phyloP scores from a whole-genome alignment of 345 rosid species.

The Sapria himalayana region DNA sequence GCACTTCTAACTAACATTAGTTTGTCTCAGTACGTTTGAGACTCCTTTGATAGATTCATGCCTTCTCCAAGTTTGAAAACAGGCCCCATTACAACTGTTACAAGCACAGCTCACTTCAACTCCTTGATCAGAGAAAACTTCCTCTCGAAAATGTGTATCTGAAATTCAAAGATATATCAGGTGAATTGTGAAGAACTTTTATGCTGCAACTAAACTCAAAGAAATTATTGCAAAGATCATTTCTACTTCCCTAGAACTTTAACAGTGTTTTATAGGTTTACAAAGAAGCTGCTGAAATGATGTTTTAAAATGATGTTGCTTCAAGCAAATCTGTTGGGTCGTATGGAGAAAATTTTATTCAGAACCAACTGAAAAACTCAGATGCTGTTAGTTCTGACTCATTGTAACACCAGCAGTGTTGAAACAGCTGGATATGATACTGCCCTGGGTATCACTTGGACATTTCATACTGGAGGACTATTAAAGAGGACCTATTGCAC shows the following conservation, averaged over 20 bases:
- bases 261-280: constrained; percentile 37
- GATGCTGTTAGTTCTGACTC: constrained; percentile 54
- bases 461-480: constrained; percentile 45
- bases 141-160: constrained; percentile 52
- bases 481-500: constrained; percentile 82
- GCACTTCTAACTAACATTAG: too few relatives aligned
- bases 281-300: constrained; percentile 56
- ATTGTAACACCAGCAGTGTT: constrained; percentile 97
- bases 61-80: too few relatives aligned
- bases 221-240: constrained; percentile 29
- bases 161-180: constrained; percentile 33
- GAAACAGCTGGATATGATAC: constrained; percentile 99
- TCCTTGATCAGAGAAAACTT: constrained; percentile 80
- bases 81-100: constrained; percentile 44
- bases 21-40: too few relatives aligned
- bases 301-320: constrained; percentile 81
- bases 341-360: constrained; percentile 42
- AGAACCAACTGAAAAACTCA: constrained; percentile 21
- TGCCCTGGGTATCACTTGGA: constrained; percentile 78
- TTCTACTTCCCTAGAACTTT: constrained; percentile 18
- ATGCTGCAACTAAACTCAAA: constrained; percentile 68
- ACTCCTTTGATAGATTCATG: too few relatives aligned
- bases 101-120: constrained; percentile 44
- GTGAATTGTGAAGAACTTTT: constrained; percentile 99
- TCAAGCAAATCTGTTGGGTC: constrained; percentile 78